phyloP scores from a whole-genome alignment of 1,284 basidiomycete species.

The Takashimella koratensis region DNA sequence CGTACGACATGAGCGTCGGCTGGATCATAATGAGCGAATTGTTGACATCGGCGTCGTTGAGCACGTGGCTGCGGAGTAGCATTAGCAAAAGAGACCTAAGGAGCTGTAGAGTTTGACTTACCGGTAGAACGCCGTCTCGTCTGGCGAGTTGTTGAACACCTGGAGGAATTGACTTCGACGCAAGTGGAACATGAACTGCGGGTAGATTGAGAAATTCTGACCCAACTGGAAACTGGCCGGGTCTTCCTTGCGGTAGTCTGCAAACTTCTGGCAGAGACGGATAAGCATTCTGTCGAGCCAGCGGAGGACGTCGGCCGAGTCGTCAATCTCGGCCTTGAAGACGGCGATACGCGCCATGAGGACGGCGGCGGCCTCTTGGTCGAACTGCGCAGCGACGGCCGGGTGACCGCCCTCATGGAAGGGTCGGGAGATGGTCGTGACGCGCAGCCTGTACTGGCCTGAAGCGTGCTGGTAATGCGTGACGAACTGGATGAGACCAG shows the following conservation, averaged over 20 bases:
- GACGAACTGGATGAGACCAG: conserved; percentile 96
- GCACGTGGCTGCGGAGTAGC: conserved; percentile 65
- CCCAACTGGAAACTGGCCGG: conserved; percentile 87
- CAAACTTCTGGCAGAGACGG: conserved; percentile 97
- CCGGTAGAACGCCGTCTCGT: conserved; percentile 99
- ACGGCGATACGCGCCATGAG: conserved; percentile 98
- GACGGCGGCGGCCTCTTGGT: conserved; percentile 97
- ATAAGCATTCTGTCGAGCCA: conserved; percentile 99
- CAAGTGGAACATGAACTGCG: conserved; percentile 99
- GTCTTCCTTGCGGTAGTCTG: conserved; percentile 98
- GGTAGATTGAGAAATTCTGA: conserved; percentile 98
- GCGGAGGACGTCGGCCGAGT: conserved; percentile 91
- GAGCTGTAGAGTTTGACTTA: conserved; percentile 29
- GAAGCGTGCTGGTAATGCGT: conserved; percentile 98
- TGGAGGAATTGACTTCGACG: conserved; percentile 97
- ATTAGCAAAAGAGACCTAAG: conserved; percentile 6
- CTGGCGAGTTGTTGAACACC: conserved; percentile 99
- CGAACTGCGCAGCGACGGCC: conserved; percentile 88
- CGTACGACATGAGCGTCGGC: conserved; percentile 98
- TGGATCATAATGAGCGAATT: conserved; percentile 99
- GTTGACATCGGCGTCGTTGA: conserved; percentile 98
- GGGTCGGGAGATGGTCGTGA: conserved; percentile 93
- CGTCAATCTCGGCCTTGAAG: conserved; percentile 99
- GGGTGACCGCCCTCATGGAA: conserved; percentile 97
- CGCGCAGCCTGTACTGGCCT: conserved; percentile 88